Conservation (phyloP, 306 rosid genomes). For the Quercus robur region DNA sequence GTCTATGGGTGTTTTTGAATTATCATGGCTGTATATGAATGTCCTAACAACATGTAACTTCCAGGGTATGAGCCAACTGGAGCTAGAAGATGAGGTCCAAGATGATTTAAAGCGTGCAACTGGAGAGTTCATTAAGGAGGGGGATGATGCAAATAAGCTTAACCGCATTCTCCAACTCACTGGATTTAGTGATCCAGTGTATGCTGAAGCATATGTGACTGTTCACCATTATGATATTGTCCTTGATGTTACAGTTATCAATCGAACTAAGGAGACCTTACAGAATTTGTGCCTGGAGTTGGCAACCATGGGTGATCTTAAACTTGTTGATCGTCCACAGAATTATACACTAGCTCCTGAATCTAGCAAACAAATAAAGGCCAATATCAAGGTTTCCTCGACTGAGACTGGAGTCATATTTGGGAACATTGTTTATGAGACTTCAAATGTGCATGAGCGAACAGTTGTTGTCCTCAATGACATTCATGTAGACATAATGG, state of each 20-base stretch:
- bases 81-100: constrained; percentile 97
- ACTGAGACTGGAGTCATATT: constrained; percentile 98
- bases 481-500: constrained; percentile 99
- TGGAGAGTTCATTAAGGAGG: constrained; percentile 90
- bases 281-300: constrained; percentile 98
- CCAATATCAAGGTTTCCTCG: constrained; percentile 96
- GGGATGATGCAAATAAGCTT: constrained; percentile 85
- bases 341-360: constrained; percentile 97
- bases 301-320: constrained; percentile 99
- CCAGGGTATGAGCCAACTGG: constrained; percentile 99
- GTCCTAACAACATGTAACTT: constrained; percentile 3
- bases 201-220: constrained; percentile 98
- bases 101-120: constrained; percentile 99
- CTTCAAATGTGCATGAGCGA: constrained; percentile 89
- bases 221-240: constrained; percentile 97
- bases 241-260: constrained; percentile 95
- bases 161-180: constrained; percentile 99
- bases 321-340: constrained; percentile 98
- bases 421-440: constrained; percentile 93
- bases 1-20: not conserved
- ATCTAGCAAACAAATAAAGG: constrained; percentile 93
- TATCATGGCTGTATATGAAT: not conserved
- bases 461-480: constrained; percentile 91
- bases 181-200: constrained; percentile 98
- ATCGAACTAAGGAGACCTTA: constrained; percentile 91